Base-by-base conservation (phyloP, 2,329 filamentous ascomycete genomes). In the Hymenoscyphus fraxineus region DNA sequence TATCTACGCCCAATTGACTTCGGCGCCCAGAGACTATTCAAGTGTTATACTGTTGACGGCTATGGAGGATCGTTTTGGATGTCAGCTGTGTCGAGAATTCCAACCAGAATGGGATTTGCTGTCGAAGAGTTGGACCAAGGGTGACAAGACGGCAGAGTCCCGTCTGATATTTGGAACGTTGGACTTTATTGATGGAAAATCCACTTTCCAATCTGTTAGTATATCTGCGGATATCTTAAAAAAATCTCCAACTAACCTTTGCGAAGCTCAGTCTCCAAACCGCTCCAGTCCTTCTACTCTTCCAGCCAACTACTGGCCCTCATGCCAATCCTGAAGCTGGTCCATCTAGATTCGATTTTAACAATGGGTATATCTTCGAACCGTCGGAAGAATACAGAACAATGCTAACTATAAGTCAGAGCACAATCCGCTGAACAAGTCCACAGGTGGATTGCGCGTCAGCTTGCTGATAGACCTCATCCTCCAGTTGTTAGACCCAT, bases 61-160 rank as follows among this genome's bases (percentile, higher is more conserved):
- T 44, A 79, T 93, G 73, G 93, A 97, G 70, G 74, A 87, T 39
- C 86, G 92, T 65, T 97, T 91, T 75, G 91, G 90, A 66, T 99
- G 95, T 77, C 82, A 88, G 69, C 82, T 98, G 59, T 99, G 95
- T 78, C 85, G 87, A 61, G 92, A 96, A 61, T 97, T 99, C 77
- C 91, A 97, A 77, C 90, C 93, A 1, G 95, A 99, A 79, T 99
- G 93, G 90, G 91, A 96, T 63, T 78, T 98, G 62, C 80, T 99
- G 62, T 86, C 86, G 62, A 91, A 87, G 77, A 95, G 91, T 78
- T 99, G 95, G 95, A 83, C 83, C 67, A 92, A 90, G 77, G 93
- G 91, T 7, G 91, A 96, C 77, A 92, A 89, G 80, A 81, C 85
- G 65, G 89, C 83, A 61, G 83, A 91, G 69, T 89, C 88, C 35